Base-by-base conservation (phyloP, 106 monocot genomes). In the Dendrobium chrysotoxum region DNA sequence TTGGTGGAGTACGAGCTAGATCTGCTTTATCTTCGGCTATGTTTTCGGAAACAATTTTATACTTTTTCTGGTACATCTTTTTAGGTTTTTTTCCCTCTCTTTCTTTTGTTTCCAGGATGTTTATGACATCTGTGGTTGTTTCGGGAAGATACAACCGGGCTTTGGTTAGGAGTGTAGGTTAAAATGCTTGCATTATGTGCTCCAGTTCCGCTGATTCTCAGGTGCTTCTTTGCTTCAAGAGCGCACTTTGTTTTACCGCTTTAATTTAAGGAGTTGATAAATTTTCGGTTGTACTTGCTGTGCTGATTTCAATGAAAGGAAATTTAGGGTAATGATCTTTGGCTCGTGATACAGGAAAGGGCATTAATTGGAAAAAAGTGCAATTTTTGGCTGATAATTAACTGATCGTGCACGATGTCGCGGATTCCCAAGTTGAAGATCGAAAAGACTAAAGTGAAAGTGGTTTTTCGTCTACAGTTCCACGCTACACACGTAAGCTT, bases 401-500 rank as follows among this genome's bases (percentile, higher is more conserved):
- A 40, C 67, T 79, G 40, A 84, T 89, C 84, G 17, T 83, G 77
- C 82, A 82, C 68, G 88, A 99, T 99, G 99, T 99, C 99, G 79
- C 90, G 93, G 83, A 75, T 93, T 84, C 93, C 93, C 7, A 99
- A 93, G 84, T 99, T 95, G 99, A 95, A 93, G 83, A 64, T 82
- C 31, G 99, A 99, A 85, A 99, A 99, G 88, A 79, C 85, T 10
- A 99, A 99, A 91, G 90, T 95, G 44, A 99, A 95, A 88, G 99
- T 93, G 25, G 99, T 95, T 17, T 99, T 99, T 77, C 83, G 99
- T 70, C 86, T 99, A 2, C 99, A 99, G 80, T 90, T 95, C 53
- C 87, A 95, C 78, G 99, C 99, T 39, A 95, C 93, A 26, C 85
- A 99, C 88, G 99, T 99, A 90, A 91, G 95, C 68, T 70, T 77